Percentiles rank a stretch among this genome's conserved stretches.
Conservation (phyloP, 2,329 filamentous ascomycete species). For the Dendryphion nanum region DNA sequence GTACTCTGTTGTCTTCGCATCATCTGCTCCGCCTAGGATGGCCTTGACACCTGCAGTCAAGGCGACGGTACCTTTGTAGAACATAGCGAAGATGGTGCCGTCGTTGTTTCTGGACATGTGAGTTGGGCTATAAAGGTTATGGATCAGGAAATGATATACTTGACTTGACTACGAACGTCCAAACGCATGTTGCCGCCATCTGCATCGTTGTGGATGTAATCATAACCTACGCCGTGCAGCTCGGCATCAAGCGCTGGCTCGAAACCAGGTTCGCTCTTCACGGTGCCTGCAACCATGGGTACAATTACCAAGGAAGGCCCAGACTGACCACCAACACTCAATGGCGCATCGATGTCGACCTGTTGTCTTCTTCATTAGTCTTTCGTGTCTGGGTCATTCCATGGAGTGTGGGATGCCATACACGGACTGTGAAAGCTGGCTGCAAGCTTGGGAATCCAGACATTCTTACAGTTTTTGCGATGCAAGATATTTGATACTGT, state of each 20-base stretch:
- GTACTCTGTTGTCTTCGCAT: constrained; percentile 28
- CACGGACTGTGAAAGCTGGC: constrained; percentile 30
- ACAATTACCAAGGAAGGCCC: constrained; percentile 25
- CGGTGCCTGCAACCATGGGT: constrained; percentile 28
- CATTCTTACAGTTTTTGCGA: no score
- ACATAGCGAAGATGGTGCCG: constrained; percentile 29
- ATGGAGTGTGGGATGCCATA: not conserved
- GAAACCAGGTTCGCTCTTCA: constrained; percentile 30
- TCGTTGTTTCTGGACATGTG: constrained; percentile 14
- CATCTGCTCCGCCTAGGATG: constrained; percentile 15
- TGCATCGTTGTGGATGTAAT: constrained; percentile 33
- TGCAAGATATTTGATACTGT: no score
- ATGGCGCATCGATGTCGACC: constrained; percentile 24
- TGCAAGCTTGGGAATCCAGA: constrained; percentile 27
- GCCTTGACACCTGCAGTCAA: constrained; percentile 23
- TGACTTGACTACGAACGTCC: constrained; percentile 27
- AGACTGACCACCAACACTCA: constrained; percentile 23
- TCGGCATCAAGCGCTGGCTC: constrained; percentile 26
- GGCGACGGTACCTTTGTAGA: constrained; percentile 30
- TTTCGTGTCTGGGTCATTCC: no score
- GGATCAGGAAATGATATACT: constrained; percentile 12
- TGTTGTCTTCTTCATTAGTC: no score
- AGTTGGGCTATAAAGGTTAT: not conserved
- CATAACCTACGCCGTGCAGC: constrained; percentile 30
- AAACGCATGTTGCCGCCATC: constrained; percentile 25